These are phyloP conservation scores for Ceratobasidium sp. DNA, from an alignment of 1,284 basidiomycete species.

Conservation along the genomic window DNA sequence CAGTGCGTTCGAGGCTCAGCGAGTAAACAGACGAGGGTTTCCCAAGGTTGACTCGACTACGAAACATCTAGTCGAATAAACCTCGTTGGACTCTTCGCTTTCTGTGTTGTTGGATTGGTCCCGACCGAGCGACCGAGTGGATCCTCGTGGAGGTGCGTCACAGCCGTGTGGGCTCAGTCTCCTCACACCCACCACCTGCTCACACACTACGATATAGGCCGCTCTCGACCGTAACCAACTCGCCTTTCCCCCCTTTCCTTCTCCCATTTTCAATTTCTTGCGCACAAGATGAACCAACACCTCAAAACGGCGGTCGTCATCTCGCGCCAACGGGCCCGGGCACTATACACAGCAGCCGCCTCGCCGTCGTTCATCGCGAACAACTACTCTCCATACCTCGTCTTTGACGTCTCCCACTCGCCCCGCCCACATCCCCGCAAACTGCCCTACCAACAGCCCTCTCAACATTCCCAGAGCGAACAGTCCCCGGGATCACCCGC, in stretches of 20 bases:
- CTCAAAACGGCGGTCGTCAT: slow-evolving; percentile 23
- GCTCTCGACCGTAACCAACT: not conserved
- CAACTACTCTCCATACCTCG: slow-evolving; percentile 24
- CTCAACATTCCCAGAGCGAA: slow-evolving; percentile 20
- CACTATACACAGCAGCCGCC: slow-evolving; percentile 17
- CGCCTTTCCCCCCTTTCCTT: not conserved
- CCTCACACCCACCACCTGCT: not conserved
- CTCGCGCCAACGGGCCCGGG: slow-evolving; percentile 20
- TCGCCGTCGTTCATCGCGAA: not conserved
- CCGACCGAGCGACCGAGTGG: not conserved
- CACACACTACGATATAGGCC: slow-evolving; percentile 12
- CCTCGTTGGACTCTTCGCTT: no score
- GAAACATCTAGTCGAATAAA: no score
- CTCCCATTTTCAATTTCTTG: not conserved
- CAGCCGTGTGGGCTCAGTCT: slow-evolving; percentile 19
- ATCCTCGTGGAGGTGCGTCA: slow-evolving; percentile 23
- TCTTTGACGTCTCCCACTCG: slow-evolving; percentile 42
- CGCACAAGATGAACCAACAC: slow-evolving; percentile 37
- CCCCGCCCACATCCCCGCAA: slow-evolving; percentile 38
- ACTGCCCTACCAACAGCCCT: slow-evolving; percentile 25
- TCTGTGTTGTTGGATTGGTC: not conserved
- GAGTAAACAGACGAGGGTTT: no score
- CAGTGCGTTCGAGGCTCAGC: no score
- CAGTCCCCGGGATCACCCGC: slow-evolving; percentile 18
- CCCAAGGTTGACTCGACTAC: no score